phyloP scores from a whole-genome alignment of 2,329 filamentous ascomycete genomes.

The Botrytis sinoallii region DNA sequence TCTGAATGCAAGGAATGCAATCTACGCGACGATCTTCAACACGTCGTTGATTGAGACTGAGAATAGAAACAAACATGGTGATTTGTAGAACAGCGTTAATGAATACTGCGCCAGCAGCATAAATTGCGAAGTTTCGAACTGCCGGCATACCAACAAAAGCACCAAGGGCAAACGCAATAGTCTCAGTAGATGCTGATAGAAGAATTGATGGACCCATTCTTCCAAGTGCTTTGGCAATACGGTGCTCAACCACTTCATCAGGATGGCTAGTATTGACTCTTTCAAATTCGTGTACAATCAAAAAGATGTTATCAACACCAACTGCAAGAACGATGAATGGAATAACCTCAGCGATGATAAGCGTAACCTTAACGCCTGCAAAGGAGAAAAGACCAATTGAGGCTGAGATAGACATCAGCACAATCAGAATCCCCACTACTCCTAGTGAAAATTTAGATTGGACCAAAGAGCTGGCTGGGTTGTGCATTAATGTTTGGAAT shows the following conservation, averaged over 20 bases:
- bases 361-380: conserved; percentile 84
- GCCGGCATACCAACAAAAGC: conserved; percentile 97
- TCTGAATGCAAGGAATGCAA: conserved; percentile 83
- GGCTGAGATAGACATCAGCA: conserved; percentile 94
- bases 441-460: conserved; percentile 96
- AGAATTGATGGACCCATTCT: conserved; percentile 96
- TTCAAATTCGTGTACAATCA: conserved; percentile 98
- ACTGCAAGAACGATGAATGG: conserved; percentile 95
- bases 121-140: conserved; percentile 94
- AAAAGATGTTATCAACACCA: conserved; percentile 97
- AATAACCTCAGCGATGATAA: conserved; percentile 98
- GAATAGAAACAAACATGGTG: conserved; percentile 92
- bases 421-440: conserved; percentile 91
- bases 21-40: conserved; percentile 88
- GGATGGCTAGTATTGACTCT: conserved; percentile 89
- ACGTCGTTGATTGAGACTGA: conserved; percentile 85
- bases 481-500: conserved; percentile 71
- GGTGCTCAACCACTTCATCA: conserved; percentile 80
- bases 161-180: conserved; percentile 86
- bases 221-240: conserved; percentile 83
- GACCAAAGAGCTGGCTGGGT: conserved; percentile 80
- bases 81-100: conserved; percentile 97
- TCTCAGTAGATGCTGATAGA: conserved; percentile 92
- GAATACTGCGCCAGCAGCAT: conserved; percentile 91
- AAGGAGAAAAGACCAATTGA: conserved; percentile 95